phyloP scores from a whole-genome alignment of 441 rosid genomes.

The Pelargonium citronellum region DNA sequence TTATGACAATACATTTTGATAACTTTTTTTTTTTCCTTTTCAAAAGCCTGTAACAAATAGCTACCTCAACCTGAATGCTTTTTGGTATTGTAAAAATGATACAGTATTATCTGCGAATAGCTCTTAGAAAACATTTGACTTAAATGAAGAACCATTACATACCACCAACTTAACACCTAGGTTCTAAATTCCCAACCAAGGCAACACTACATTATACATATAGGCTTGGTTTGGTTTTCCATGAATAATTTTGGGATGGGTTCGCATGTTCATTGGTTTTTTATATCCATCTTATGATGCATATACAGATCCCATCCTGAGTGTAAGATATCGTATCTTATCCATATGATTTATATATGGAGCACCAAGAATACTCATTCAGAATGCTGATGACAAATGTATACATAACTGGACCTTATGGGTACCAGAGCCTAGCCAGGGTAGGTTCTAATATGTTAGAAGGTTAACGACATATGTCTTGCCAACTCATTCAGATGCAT shows the following conservation, averaged over 20 bases:
- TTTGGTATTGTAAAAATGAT: background rate
- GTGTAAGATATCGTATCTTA: background rate
- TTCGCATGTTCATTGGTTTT: background rate
- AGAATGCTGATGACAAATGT: background rate
- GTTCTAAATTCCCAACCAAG: background rate
- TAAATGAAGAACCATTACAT: background rate
- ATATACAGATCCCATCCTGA: background rate
- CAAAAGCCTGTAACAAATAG: background rate
- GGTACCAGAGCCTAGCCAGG: conserved; percentile 1
- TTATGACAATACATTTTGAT: background rate
- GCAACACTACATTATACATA: background rate
- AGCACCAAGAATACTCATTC: background rate
- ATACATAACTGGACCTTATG: background rate
- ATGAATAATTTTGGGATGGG: background rate
- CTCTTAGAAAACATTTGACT: background rate
- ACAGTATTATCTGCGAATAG: background rate
- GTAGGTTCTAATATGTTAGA: background rate
- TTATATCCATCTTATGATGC: background rate
- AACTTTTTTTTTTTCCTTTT: background rate
- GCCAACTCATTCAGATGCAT: background rate
- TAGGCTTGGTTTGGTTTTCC: background rate
- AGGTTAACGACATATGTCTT: conserved; percentile 7
- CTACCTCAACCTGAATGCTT: background rate
- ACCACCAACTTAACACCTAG: background rate
- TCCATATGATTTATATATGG: conserved; percentile 1